Percentiles rank a stretch among this genome's conserved stretches.
phyloP scores from a whole-genome alignment of 495 filamentous ascomycete species.

The Aspergillus asperescens region DNA sequence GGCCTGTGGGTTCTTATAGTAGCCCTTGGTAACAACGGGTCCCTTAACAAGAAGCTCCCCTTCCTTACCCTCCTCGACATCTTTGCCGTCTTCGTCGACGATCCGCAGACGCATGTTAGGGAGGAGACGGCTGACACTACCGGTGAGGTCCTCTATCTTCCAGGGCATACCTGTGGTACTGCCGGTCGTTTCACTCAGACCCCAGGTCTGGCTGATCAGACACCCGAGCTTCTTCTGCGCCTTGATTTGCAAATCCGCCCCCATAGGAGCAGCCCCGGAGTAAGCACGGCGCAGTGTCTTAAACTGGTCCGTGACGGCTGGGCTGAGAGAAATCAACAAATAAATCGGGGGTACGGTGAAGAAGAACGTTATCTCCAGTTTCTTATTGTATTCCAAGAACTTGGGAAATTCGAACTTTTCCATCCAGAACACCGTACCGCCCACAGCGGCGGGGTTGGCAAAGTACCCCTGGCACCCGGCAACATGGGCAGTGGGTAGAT shows the following conservation, averaged over 20 bases:
- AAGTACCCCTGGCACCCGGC: conserved; percentile 43
- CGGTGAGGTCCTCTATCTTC: conserved; percentile 47
- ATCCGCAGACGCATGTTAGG: conserved; percentile 48
- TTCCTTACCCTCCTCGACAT: conserved; percentile 45
- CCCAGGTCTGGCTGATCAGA: conserved; percentile 67
- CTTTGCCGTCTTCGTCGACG: conserved; percentile 51
- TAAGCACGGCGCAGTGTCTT: conserved; percentile 22
- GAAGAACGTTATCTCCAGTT: conserved; percentile 42
- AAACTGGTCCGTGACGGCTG: conserved; percentile 47
- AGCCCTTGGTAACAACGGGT: conserved; percentile 42
- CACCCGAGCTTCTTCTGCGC: conserved; percentile 15
- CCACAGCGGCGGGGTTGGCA: conserved; percentile 31
- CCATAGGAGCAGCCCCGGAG: conserved; percentile 73
- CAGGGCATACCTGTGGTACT: conserved; percentile 46
- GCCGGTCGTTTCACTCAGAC: conserved; percentile 60
- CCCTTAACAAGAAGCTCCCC: conserved; percentile 67
- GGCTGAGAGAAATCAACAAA: conserved; percentile 43
- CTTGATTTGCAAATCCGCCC: conserved; percentile 54
- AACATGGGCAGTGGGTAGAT: conserved; percentile 46
- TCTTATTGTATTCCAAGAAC: conserved; percentile 38
- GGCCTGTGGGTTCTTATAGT: conserved; percentile 47
- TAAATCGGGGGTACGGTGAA: conserved; percentile 49
- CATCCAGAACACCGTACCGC: conserved; percentile 49
- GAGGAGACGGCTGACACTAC: conserved; percentile 48
- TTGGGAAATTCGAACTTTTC: conserved; percentile 38